Evolutionary conservation across 1,139 yeast genomes (phyloP), one percentile per base, ranked within the genome.

Genomic region (Pichia sp.): DNA sequence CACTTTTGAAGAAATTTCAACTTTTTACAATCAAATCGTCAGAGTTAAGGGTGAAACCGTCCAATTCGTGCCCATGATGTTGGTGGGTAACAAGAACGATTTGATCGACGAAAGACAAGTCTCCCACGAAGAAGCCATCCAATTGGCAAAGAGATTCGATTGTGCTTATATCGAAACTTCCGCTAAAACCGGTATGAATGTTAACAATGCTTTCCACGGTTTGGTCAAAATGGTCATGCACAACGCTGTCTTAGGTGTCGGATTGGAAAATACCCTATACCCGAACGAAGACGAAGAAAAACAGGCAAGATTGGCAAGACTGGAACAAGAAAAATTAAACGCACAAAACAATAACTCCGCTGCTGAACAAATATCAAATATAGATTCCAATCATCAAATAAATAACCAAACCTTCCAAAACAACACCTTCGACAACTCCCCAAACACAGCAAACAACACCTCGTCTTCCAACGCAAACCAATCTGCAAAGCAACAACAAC

Each of bases 151-250:
- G 57, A 79, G 79, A 45, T 87, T 96, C 90, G 94, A 94, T 12
- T 77, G 83, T 61, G 93, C 96, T 18, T 93, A 91, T 65, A 88
- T 88, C 67, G 98, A 93, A 70, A 88, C 97, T 6, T 85, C 95
- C 55, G 98, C 99, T 35, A 85, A 90, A 77, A 80, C 86, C 58
- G 86, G 88, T 65, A 83, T 90, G 49, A 91, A 93, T 62, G 95
- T 91, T 41, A 95, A 86, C 59, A 93, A 85, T 59, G 96, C 96
- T 3, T 93, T 93, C 62, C 74, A 87, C 54, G 94, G 87, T 58
- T 84, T 93, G 42, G 97, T 93, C 19, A 62, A 56, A 42, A 60
- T 61, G 50, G 57, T 63, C 27, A 56, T 59, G 52, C 51, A 56
- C 36, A 44, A 51, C 36, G 57, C 56, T 8, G 51, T 53, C 28